These are phyloP conservation scores for Laburnicola sp. DNA, from an alignment of 2,329 filamentous ascomycete species.

Conservation along the genomic window DNA sequence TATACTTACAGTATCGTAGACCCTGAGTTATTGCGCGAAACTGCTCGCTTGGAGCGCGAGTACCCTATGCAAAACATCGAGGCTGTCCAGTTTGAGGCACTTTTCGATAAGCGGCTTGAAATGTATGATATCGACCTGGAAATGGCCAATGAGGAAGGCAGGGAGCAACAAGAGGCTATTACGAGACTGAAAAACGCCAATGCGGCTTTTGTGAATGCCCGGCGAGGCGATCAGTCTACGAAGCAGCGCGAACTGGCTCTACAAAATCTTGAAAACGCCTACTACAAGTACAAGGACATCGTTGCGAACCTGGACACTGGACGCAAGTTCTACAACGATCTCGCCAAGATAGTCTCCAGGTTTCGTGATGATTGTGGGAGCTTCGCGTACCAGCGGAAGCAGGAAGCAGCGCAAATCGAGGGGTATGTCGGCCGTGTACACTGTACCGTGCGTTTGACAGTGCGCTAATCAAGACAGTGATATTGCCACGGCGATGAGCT, in stretches of 20 bases:
- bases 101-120: slow-evolving; percentile 81
- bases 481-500: slow-evolving; percentile 62
- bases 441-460: not conserved
- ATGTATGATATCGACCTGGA: slow-evolving; percentile 79
- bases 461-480: slow-evolving; percentile 48
- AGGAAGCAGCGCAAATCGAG: slow-evolving; percentile 79
- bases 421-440: slow-evolving; percentile 55
- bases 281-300: slow-evolving; percentile 95
- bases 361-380: slow-evolving; percentile 79
- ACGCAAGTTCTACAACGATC: slow-evolving; percentile 95
- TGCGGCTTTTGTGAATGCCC: slow-evolving; percentile 73
- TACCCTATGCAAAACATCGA: slow-evolving; percentile 84
- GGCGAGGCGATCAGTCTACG: slow-evolving; percentile 66
- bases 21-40: slow-evolving; percentile 78
- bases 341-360: slow-evolving; percentile 80
- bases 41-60: slow-evolving; percentile 80
- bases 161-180: slow-evolving; percentile 74
- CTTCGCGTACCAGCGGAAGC: slow-evolving; percentile 78
- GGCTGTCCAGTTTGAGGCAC: slow-evolving; percentile 85
- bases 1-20: slow-evolving; percentile 50
- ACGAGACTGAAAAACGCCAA: slow-evolving; percentile 74
- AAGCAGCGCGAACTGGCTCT: slow-evolving; percentile 82
- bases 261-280: slow-evolving; percentile 86
- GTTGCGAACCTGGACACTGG: slow-evolving; percentile 88
- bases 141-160: slow-evolving; percentile 68